phyloP scores from a whole-genome alignment of 108 stramenopile genomes.

The Skeletonema grethae region DNA sequence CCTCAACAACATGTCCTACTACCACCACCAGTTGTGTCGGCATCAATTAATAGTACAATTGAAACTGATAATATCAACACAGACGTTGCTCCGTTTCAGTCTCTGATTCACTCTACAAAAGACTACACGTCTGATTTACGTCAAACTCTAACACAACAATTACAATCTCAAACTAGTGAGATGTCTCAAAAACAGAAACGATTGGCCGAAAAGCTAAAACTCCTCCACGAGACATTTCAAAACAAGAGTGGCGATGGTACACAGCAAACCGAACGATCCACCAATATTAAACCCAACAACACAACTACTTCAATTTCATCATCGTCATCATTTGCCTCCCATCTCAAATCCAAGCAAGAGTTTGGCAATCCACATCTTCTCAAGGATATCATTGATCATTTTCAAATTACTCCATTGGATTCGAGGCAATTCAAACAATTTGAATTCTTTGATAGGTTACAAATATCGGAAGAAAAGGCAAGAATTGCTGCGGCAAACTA shows the following conservation, averaged over 20 bases:
- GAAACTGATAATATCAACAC: neutral
- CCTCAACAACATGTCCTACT: constrained; percentile 5
- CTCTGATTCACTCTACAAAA: constrained; percentile 12
- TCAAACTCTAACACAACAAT: constrained; percentile 17
- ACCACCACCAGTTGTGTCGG: constrained; percentile 10
- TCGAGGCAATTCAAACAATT: constrained; percentile 24
- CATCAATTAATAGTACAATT: neutral
- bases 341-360: constrained; percentile 40
- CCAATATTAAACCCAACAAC: neutral
- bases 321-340: constrained; percentile 28
- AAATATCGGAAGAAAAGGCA: constrained; percentile 34
- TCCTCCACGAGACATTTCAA: constrained; percentile 11
- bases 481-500: constrained; percentile 33
- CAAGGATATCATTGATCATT: constrained; percentile 36
- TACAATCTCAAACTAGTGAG: constrained; percentile 8
- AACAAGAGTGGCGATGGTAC: neutral
- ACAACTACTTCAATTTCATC: too few species aligned
- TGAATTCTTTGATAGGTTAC: constrained; percentile 40
- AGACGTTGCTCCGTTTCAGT: constrained; percentile 8
- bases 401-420: constrained; percentile 31
- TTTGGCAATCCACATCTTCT: constrained; percentile 44
- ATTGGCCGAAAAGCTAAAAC: constrained; percentile 16
- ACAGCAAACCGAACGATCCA: neutral
- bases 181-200: neutral
- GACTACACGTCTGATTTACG: constrained; percentile 27